Percentiles rank a stretch among this genome's conserved stretches.
Evolutionary conservation across 2,329 filamentous ascomycete species (phyloP).

Genomic region (Fusarium papillatum): DNA sequence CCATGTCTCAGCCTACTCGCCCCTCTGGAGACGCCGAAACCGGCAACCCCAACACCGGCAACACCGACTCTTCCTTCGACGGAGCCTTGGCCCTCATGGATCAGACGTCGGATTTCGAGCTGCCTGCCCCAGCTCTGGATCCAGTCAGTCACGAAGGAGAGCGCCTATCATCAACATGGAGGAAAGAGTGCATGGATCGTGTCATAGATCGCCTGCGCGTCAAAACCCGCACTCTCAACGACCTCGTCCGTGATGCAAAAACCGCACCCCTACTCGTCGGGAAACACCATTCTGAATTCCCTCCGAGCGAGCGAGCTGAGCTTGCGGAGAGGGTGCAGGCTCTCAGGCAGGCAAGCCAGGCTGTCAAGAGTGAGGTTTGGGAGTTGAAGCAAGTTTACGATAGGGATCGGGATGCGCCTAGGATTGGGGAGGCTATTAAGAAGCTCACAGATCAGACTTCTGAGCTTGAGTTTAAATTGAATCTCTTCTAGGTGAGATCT

Average conservation of each 20-base stretch:
- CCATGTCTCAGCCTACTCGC: neutral
- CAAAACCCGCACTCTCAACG: neutral
- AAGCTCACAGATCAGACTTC: neutral
- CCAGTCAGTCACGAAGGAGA: neutral
- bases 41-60: neutral
- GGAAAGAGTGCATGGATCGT: neutral
- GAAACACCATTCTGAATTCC: neutral
- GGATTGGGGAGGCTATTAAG: neutral
- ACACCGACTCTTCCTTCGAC: neutral
- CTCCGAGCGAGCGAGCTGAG: neutral
- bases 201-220: neutral
- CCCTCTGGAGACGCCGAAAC: neutral
- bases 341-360: neutral
- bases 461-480: neutral
- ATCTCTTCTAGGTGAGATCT: neutral
- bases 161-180: neutral
- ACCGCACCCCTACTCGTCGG: neutral
- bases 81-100: neutral
- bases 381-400: neutral
- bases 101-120: neutral
- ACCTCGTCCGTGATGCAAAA: too few relatives aligned
- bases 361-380: neutral
- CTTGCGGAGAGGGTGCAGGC: neutral
- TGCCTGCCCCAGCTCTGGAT: neutral
- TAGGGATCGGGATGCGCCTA: neutral